Base-by-base conservation (phyloP, 176 grass and related monocot genomes). In the Triticum timopheevii region DNA sequence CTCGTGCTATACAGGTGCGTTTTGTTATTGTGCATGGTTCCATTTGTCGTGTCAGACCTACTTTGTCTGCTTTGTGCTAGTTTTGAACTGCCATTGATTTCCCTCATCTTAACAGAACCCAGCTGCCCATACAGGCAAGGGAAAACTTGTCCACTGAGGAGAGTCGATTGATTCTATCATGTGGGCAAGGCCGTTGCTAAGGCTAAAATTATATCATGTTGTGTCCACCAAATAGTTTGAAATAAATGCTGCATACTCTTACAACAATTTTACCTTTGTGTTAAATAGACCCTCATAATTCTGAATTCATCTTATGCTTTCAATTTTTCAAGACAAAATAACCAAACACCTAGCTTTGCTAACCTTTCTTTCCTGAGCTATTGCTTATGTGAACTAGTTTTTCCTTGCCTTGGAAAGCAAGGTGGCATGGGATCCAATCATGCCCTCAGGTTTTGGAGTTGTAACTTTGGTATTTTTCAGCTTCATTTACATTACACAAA, bases 1-100 rank as follows among this genome's bases (percentile, higher is more conserved):
- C 87, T 98, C 92, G 96, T 65, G 96, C 93, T 82, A 96, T 98
- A 91, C 96, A 98, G 96, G 96, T 98, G 84, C 69, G 82, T 72
- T 87, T 83, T 74, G 10, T 65, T 71, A 79, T 83, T 82, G 33
- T 75, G 42, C 52, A 78, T 82, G 44, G 82, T 78, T 87, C 65
- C 49, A 75, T 66, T 67, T 87, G 23, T 54, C 39, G 73, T 17
- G 5, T 71, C 11, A 9, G 74, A 85, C 50, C 5, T 90, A 12
- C 11, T 76, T 74, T 61, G 20, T 66, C 31, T 61, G 13, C 65
- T 54, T 59, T 54, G 13, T 65, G n/a, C 35, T 65, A 45, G 47
- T 52, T 88, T 56, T 82, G 33, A 38, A 78, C 17, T 65, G 36
- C 42, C 38, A 86, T 81, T 73, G 17, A 22, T 82, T 77, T 33